Evolutionary conservation across 768 basidiomycete genomes (phyloP).

Genomic region (Tremella yokohamensis): DNA sequence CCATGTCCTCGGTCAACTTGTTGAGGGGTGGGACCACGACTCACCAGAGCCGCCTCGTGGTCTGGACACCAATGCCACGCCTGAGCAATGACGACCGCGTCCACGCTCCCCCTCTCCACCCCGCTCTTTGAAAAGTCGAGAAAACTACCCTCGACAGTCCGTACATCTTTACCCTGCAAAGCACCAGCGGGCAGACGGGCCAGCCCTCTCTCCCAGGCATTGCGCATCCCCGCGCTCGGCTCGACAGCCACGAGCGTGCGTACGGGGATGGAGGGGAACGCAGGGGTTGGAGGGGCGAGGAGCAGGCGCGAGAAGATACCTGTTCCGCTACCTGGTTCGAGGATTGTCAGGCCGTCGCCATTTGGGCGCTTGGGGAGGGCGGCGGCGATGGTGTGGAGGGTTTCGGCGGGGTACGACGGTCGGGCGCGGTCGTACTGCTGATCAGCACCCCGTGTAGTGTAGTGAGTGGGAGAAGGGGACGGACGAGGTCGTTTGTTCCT

Average conservation of each 20-base stretch:
- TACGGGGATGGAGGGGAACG: slow-evolving; percentile 54
- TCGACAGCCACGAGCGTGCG: slow-evolving; percentile 66
- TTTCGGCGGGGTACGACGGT: slow-evolving; percentile 71
- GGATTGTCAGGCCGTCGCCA: slow-evolving; percentile 25
- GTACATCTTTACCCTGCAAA: slow-evolving; percentile 9
- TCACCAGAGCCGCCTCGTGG: slow-evolving; percentile 62
- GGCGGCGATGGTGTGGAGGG: slow-evolving; percentile 61
- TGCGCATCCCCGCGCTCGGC: slow-evolving; percentile 79
- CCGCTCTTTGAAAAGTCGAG: slow-evolving; percentile 37
- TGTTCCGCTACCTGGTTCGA: slow-evolving; percentile 76
- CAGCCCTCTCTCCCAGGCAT: slow-evolving; percentile 59
- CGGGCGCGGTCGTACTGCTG: slow-evolving; percentile 58
- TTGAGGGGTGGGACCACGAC: no score
- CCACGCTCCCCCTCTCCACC: slow-evolving; percentile 26
- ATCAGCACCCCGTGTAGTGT: slow-evolving; percentile 1
- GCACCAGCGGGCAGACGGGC: slow-evolving; percentile 1
- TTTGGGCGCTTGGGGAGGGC: slow-evolving; percentile 38
- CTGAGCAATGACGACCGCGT: slow-evolving; percentile 53
- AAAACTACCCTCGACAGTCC: slow-evolving; percentile 42
- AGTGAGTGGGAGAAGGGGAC: not conserved
- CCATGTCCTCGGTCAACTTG: no score
- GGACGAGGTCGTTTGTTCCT: slow-evolving; percentile 68
- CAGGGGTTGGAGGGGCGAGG: slow-evolving; percentile 52
- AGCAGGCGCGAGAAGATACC: slow-evolving; percentile 85
- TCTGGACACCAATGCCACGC: slow-evolving; percentile 89